Base-by-base conservation (phyloP, 2,329 filamentous ascomycete genomes). In the Zalaria obscura region DNA sequence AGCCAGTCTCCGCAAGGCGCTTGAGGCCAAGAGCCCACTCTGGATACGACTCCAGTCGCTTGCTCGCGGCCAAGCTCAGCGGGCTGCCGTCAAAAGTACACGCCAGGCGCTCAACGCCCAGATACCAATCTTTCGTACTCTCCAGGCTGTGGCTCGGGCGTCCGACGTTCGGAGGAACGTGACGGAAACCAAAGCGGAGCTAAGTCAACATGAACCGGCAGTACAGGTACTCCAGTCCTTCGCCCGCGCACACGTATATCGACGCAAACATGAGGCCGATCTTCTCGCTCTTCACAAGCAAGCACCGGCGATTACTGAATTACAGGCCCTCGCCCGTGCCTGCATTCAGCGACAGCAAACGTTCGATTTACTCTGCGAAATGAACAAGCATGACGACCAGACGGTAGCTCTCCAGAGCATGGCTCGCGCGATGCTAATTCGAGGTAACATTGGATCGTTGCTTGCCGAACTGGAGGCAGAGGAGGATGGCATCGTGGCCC, bases 391-490 rank as follows among this genome's bases (percentile, higher is more conserved):
- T 50, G 76, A 80, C 32, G 67, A 76, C 0, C 73, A 78, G 46
- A 74, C 88, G 33, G 64, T 76, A 25, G 65, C 77, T 28, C 68
- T 95, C 2, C 91, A 98, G 60, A 77, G 78, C 27, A 65, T 88
- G 5, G 71, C 78, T 28, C 76, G 89, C 45, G 88, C 85, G 1
- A 83, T 93, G 72, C 70, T 93, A 48, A 67, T 83, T 34, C 78
- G 91, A 37, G 73, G 76, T 38, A 71, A 80, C 26, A 72, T 96
- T 39, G 86, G 83, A 11, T 73, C 77, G 36, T 66, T 86, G 1
- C 70, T 98, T 33, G 74, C 72, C 25, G 78, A 89, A 49, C 71
- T 96, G 2, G 85, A 93, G 45, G 80, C 80, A 40, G 78, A 93
- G 47, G 88, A 96, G 54, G 80, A 82, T n/a, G 68, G 70, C 0